Evolutionary conservation across 2,329 filamentous ascomycete genomes (phyloP).

Genomic region (Ceratocystis cubensis): DNA sequence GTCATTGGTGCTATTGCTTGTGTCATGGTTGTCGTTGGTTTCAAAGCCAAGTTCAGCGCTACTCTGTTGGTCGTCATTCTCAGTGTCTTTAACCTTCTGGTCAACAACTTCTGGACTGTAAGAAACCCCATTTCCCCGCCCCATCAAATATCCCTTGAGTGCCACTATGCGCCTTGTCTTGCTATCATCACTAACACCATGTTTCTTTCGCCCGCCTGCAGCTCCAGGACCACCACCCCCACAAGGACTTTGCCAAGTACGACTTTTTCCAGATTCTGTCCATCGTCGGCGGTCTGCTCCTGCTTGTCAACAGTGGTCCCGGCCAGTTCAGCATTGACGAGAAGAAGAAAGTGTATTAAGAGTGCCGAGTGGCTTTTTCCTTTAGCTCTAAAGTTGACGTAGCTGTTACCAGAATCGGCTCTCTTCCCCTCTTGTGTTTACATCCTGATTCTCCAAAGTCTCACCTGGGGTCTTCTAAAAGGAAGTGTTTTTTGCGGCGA

Average conservation of each 20-base stretch:
- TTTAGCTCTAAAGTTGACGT: not conserved
- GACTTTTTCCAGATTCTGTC: constrained; percentile 99
- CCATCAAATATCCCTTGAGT: not conserved
- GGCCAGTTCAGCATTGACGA: constrained; percentile 97
- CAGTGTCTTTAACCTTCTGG: constrained; percentile 89
- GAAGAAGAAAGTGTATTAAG: constrained; percentile 99
- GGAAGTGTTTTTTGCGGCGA: too few species aligned
- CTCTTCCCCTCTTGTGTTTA: not conserved
- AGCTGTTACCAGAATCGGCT: not conserved
- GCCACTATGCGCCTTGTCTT: too few species aligned
- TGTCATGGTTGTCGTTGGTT: constrained; percentile 96
- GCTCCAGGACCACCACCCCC: constrained; percentile 94
- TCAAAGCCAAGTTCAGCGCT: constrained; percentile 99
- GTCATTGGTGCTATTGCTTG: constrained; percentile 78
- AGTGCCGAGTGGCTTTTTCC: not conserved
- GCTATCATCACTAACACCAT: too few species aligned
- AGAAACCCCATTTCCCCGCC: constrained; percentile 28
- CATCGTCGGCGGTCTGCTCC: constrained; percentile 89
- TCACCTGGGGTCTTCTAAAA: not conserved
- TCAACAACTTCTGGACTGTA: constrained; percentile 99
- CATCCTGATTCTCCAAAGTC: not conserved
- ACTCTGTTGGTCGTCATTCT: constrained; percentile 89
- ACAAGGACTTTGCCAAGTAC: constrained; percentile 99
- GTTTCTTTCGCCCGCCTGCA: constrained; percentile 29
- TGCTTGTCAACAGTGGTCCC: constrained; percentile 96